phyloP scores from a whole-genome alignment of 2,329 filamentous ascomycete species.

The Colletotrichum sp. region DNA sequence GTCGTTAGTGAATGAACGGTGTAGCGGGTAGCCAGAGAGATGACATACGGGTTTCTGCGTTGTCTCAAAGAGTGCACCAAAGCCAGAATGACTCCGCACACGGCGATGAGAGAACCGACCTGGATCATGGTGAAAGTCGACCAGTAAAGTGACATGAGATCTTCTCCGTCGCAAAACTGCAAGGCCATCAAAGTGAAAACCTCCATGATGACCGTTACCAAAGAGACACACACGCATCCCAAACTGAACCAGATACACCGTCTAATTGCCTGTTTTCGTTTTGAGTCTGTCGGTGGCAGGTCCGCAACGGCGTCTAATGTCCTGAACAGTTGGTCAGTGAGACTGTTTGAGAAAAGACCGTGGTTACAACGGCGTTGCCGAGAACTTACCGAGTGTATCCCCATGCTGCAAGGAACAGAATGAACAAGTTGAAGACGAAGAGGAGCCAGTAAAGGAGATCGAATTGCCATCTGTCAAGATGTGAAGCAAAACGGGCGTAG shows the following conservation, averaged over 20 bases:
- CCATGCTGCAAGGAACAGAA: conserved; percentile 50
- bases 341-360: neutral
- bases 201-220: conserved; percentile 56
- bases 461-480: conserved; percentile 46
- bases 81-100: conserved; percentile 60
- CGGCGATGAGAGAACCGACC: conserved; percentile 62
- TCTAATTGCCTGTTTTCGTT: conserved; percentile 40
- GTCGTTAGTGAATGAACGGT: neutral
- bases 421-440: conserved; percentile 46
- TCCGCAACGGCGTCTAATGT: conserved; percentile 41
- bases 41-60: conserved; percentile 55
- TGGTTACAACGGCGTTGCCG: neutral
- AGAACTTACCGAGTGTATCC: conserved; percentile 41
- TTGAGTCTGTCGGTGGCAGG: conserved; percentile 33
- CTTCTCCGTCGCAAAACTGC: conserved; percentile 65
- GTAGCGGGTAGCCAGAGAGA: neutral
- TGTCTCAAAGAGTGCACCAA: conserved; percentile 54
- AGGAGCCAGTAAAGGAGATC: conserved; percentile 52
- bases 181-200: conserved; percentile 57
- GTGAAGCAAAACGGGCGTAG: conserved; percentile 49
- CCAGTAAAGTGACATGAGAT: conserved; percentile 65
- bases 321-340: conserved; percentile 20
- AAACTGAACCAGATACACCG: conserved; percentile 48
- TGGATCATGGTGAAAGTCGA: conserved; percentile 66
- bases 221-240: conserved; percentile 48